Evolutionary conservation across 2,329 filamentous ascomycete species (phyloP).

Genomic region (Zymoseptoria ardabiliae): DNA sequence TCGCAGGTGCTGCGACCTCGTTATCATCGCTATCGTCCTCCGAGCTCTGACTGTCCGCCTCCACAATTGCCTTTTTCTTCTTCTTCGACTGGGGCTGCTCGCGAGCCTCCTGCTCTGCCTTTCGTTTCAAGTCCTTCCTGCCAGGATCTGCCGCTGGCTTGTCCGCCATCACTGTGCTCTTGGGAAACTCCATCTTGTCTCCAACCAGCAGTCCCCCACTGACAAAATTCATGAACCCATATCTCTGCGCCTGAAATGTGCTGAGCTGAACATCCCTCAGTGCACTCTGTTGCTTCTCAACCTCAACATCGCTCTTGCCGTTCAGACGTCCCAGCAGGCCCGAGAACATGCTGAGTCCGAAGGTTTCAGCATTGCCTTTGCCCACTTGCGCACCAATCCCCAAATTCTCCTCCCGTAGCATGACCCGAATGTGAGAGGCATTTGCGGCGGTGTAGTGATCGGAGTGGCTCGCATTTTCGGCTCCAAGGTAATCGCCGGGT

Average conservation of each 20-base stretch:
- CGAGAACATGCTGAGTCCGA: conserved; percentile 80
- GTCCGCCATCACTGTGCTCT: conserved; percentile 21
- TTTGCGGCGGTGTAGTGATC: conserved; percentile 72
- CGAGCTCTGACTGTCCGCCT: conserved; percentile 2
- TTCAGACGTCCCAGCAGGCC: conserved; percentile 83
- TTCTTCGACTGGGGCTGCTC: conserved; percentile 9
- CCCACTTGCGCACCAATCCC: conserved; percentile 77
- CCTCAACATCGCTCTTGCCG: conserved; percentile 68
- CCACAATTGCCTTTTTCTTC: conserved; percentile 28
- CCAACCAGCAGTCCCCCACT: conserved; percentile 67
- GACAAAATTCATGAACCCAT: conserved; percentile 78
- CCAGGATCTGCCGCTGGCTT: conserved; percentile 39
- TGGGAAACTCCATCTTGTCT: conserved; percentile 43
- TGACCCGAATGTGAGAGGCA: conserved; percentile 75
- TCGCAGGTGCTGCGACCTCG: conserved; percentile 24
- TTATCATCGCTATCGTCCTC: conserved; percentile 9
- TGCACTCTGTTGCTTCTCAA: conserved; percentile 62
- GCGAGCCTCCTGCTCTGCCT: conserved; percentile 7
- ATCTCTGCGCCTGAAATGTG: conserved; percentile 66
- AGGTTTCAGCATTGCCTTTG: conserved; percentile 61
- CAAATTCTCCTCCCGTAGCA: conserved; percentile 83
- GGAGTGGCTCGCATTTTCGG: conserved; percentile 65
- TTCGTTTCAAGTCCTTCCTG: conserved; percentile 38
- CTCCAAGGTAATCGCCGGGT: conserved; percentile 75
- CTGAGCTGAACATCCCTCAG: conserved; percentile 64